Conservation (phyloP, 2,329 filamentous ascomycete genomes). For the Aspergillus transmontanensis region DNA sequence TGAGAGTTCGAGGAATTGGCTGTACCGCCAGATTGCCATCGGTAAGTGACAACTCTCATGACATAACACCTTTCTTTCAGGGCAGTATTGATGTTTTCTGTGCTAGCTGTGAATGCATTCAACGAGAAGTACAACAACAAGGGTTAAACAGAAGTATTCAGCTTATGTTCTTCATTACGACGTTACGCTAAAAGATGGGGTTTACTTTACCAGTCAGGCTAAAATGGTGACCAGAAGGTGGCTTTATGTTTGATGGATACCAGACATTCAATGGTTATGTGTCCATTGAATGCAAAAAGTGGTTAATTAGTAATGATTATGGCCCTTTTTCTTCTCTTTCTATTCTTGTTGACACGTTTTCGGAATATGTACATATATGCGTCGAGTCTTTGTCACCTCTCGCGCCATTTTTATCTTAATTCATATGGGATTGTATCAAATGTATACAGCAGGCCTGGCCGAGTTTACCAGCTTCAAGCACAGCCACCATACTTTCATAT, state of each 20-base stretch:
- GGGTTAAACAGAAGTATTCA: constrained; percentile 8
- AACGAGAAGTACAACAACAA: constrained; percentile 64
- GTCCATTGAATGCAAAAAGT: neutral
- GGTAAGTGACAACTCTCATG: constrained; percentile 36
- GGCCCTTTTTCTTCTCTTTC: neutral
- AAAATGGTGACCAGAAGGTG: neutral
- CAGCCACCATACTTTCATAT: neutral
- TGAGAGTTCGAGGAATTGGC: constrained; percentile 71
- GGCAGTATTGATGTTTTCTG: constrained; percentile 14
- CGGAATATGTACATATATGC: neutral
- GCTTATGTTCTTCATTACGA: constrained; percentile 8
- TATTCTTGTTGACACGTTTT: neutral
- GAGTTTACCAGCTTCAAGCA: neutral
- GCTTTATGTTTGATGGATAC: neutral
- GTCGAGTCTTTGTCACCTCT: neutral
- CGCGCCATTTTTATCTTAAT: neutral
- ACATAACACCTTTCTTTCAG: neutral
- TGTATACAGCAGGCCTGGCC: neutral
- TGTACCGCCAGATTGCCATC: constrained; percentile 67
- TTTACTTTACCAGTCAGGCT: neutral
- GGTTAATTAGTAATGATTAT: neutral
- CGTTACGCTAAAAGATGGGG: constrained; percentile 8
- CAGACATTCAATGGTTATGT: neutral
- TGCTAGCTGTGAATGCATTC: constrained; percentile 63
- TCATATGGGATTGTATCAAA: neutral